Evolutionary conservation across 805 yeast species (phyloP).

Genomic region (Candida pini): DNA sequence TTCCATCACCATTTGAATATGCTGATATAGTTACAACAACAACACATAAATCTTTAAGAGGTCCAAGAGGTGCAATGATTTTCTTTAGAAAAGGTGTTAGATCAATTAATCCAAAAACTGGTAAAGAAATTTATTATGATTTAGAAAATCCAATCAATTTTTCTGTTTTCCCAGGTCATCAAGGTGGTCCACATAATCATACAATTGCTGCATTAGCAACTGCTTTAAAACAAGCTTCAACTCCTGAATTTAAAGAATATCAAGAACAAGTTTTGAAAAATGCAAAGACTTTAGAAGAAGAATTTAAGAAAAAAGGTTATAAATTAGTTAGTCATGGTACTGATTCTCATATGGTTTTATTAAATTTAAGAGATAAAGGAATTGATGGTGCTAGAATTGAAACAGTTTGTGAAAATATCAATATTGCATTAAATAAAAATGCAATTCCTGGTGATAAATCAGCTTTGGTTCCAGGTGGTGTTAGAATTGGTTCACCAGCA

Average conservation of each 20-base stretch:
- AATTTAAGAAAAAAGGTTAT: constrained; percentile 60
- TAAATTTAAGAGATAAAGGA: constrained; percentile 70
- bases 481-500: constrained; percentile 97
- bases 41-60: constrained; percentile 95
- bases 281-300: constrained; percentile 70
- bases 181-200: constrained; percentile 99
- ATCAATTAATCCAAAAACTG: constrained; percentile 66
- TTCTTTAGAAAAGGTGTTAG: constrained; percentile 94
- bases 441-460: constrained; percentile 95
- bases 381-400: constrained; percentile 97
- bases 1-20: constrained; percentile 86
- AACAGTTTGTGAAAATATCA: constrained; percentile 79
- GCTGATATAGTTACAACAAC: constrained; percentile 98
- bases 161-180: constrained; percentile 98
- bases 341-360: constrained; percentile 86
- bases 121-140: constrained; percentile 80
- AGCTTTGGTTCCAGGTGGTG: constrained; percentile 93
- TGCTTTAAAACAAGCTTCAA: constrained; percentile 85
- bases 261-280: constrained; percentile 79
- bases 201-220: constrained; percentile 95
- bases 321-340: constrained; percentile 88
- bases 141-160: constrained; percentile 90
- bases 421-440: constrained; percentile 94
- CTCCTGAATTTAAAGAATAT: constrained; percentile 84
- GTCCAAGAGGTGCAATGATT: constrained; percentile 98